Base-by-base conservation (phyloP, 768 basidiomycete genomes). In the Pleurotus djamor region DNA sequence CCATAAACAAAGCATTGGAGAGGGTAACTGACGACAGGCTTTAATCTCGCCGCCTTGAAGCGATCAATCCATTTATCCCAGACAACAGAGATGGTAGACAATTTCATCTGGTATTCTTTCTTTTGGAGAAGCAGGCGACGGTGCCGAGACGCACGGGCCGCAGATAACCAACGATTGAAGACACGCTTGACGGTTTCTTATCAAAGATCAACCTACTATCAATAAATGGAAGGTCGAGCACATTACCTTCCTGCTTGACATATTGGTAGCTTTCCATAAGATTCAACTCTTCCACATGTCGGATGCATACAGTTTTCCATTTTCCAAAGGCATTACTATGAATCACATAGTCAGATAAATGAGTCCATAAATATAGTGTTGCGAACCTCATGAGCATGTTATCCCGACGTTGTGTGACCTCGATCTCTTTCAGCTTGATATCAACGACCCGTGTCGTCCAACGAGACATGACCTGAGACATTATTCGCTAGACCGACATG, bases 1-100 rank as follows among this genome's bases (percentile, higher is more conserved):
- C 61, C 48, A 36, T 21, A 49, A 43, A 10, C 28, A 8, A 6
- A 21, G 16, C 28, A n/a, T 37, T 50, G 14, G 43, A 50, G 10
- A 9, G 33, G 16, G 17, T 56, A 34, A 66, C 83, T 67, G 59
- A 91, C 91, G 66, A 88, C 70, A 12, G 88, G 87, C 32, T 82
- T 83, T 51, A 94, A 73, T 61, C 77, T 79, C 61, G 84, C 84
- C 52, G 88, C 83, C 62, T 77, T 80, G 68, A 85, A 92, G 33
- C 79, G 83, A 57, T 88, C 91, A 66, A 86, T 76, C 93, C 93
- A 95, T 65, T 77, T 87, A 57, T 92, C 89, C 91, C 91, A 94
- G 13, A 82, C 83, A 34, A 72, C 74, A 35, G 80, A 77, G 34
- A 88, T 72, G 32, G 77, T 66, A 12, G 75, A 74, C 12, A 79